phyloP scores from a whole-genome alignment of 2,329 filamentous ascomycete species.

The Mycosphaerelloides madeirae region DNA sequence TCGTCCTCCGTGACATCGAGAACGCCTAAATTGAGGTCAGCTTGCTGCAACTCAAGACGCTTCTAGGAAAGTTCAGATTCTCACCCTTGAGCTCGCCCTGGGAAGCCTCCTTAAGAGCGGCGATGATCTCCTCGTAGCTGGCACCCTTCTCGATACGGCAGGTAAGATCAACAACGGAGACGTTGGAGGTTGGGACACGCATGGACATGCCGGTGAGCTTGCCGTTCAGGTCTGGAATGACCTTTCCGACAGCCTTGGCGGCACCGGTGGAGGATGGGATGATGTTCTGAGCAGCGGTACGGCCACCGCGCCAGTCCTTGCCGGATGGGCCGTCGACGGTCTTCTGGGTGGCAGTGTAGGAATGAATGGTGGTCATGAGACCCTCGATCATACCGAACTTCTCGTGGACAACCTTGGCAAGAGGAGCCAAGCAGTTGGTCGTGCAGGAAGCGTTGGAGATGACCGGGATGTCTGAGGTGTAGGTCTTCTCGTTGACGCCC shows the following conservation, averaged over 20 bases:
- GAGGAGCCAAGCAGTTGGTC: constrained; percentile 99
- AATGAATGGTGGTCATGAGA: constrained; percentile 99
- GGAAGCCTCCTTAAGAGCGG: constrained; percentile 76
- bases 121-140: constrained; percentile 88
- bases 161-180: constrained; percentile 98
- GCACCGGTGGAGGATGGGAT: constrained; percentile 98
- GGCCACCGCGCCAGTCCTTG: constrained; percentile 99
- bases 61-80: no score
- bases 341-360: constrained; percentile 99
- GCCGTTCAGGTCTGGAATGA: constrained; percentile 95
- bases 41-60: no score
- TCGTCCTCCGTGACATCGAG: constrained; percentile 96
- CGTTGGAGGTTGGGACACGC: constrained; percentile 97
- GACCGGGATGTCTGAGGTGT: constrained; percentile 85
- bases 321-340: constrained; percentile 94
- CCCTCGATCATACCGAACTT: constrained; percentile 97
- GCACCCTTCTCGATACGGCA: constrained; percentile 88
- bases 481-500: constrained; percentile 94
- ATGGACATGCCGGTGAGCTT: constrained; percentile 99
- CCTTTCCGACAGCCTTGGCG: constrained; percentile 99
- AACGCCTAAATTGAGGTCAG: constrained; percentile 57
- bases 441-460: constrained; percentile 99
- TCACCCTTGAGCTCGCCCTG: constrained; percentile 80
- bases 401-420: constrained; percentile 99
- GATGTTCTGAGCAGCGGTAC: constrained; percentile 98